A percentile compares a stretch with the other conserved stretches of the same genome.
Conservation (phyloP, 495 filamentous ascomycete species). For the Penicillium riverlandense region DNA sequence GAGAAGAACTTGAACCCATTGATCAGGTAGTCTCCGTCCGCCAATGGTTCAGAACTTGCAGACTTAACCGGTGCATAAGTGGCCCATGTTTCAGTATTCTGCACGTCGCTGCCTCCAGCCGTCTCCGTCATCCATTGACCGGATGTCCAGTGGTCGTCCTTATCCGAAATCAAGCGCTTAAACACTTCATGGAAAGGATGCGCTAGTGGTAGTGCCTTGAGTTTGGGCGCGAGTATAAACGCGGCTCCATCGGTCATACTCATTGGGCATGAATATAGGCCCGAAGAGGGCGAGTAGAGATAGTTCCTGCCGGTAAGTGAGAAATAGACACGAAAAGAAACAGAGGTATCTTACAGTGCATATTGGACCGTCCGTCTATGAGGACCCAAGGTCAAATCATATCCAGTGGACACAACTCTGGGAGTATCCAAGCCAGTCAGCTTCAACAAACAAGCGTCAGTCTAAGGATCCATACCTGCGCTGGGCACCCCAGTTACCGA, state of each 20-base stretch:
- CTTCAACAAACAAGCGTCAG: too few species aligned
- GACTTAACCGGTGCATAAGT: constrained; percentile 20
- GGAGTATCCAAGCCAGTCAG: not conserved
- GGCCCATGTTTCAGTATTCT: constrained; percentile 61
- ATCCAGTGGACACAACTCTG: constrained; percentile 34
- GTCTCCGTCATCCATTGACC: constrained; percentile 88
- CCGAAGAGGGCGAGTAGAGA: constrained; percentile 55
- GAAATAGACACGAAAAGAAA: too few species aligned
- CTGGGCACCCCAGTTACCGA: constrained; percentile 28
- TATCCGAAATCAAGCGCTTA: constrained; percentile 43
- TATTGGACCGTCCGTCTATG: constrained; percentile 35
- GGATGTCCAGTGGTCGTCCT: constrained; percentile 61
- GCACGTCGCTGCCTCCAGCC: constrained; percentile 67
- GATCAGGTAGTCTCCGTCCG: constrained; percentile 35
- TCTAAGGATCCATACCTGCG: constrained; percentile 7
- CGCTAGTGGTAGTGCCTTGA: constrained; percentile 20
- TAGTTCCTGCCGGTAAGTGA: constrained; percentile 40
- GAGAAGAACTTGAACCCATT: constrained; percentile 76
- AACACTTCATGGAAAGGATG: constrained; percentile 47
- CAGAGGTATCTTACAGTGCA: constrained; percentile 14
- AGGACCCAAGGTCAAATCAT: constrained; percentile 19
- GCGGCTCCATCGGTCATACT: constrained; percentile 69
- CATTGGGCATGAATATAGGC: constrained; percentile 57
- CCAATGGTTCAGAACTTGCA: constrained; percentile 6
- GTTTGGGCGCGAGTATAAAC: constrained; percentile 48